These are phyloP conservation scores for Starmera caribaea DNA, from an alignment of 805 yeast genomes.

Conservation along the genomic window DNA sequence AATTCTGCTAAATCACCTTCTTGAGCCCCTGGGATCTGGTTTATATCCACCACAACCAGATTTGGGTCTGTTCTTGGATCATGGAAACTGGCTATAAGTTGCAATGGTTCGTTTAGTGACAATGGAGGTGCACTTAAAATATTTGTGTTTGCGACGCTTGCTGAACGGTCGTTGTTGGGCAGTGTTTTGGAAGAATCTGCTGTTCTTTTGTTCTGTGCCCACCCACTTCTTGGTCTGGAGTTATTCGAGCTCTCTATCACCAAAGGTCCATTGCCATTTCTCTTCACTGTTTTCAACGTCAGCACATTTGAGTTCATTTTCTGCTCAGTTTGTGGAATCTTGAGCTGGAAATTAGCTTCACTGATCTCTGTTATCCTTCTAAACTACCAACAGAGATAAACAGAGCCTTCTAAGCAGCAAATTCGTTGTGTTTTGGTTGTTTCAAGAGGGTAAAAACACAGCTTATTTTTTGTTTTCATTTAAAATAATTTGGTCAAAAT, in stretches of 20 bases:
- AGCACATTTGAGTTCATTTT: slow-evolving; percentile 19
- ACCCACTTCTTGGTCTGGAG: not conserved
- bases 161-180: too few relatives aligned
- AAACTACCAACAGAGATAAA: too few relatives aligned
- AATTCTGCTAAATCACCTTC: slow-evolving; percentile 76
- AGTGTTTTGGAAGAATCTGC: too few relatives aligned
- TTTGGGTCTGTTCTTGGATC: slow-evolving; percentile 50
- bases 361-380: too few relatives aligned
- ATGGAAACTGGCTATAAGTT: slow-evolving; percentile 35
- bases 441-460: too few relatives aligned
- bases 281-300: slow-evolving; percentile 17
- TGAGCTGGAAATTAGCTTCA: too few relatives aligned
- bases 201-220: not conserved
- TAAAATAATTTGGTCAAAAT: too few relatives aligned
- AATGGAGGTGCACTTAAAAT: not conserved
- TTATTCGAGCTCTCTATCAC: slow-evolving; percentile 13
- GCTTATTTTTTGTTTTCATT: too few relatives aligned
- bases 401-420: too few relatives aligned
- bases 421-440: too few relatives aligned
- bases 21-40: slow-evolving; percentile 48
- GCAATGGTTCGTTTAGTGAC: slow-evolving; percentile 10
- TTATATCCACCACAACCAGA: slow-evolving; percentile 54
- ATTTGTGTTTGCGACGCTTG: too few relatives aligned
- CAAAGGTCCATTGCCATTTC: slow-evolving; percentile 12
- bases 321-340: not conserved